Conservation (phyloP, 192 early-diverging fungal species). For the Geosiphon pyriformis region DNA sequence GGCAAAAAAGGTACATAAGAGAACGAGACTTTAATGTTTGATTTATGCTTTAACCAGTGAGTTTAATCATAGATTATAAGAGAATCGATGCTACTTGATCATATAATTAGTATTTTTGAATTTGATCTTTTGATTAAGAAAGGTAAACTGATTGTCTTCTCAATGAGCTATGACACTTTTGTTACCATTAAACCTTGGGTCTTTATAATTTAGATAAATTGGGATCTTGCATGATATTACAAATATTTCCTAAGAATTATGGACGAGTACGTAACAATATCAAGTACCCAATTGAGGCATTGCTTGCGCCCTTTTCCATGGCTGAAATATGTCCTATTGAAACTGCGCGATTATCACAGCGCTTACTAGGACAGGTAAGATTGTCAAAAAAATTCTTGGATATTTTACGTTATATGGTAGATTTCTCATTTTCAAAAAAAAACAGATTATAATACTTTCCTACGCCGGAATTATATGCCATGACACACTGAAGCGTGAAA, state of each 20-base stretch:
- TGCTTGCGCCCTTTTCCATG: not conserved
- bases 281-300: conserved; percentile 4
- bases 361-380: conserved; percentile 15
- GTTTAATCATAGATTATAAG: no score
- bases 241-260: not conserved
- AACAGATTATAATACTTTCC: conserved; percentile 21
- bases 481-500: not conserved
- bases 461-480: conserved; percentile 13
- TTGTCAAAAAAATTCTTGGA: no score
- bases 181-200: not conserved
- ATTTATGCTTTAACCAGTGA: no score
- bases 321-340: conserved; percentile 2
- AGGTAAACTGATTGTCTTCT: not conserved
- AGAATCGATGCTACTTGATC: conserved; percentile 3
- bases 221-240: not conserved
- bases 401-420: no score
- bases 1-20: not conserved
- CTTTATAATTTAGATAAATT: not conserved
- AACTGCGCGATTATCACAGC: not conserved
- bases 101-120: conserved; percentile 1
- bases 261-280: conserved; percentile 7
- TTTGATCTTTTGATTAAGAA: conserved; percentile 5
- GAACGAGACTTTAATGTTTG: no score
- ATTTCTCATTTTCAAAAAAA: no score
- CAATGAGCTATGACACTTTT: not conserved